A percentile compares a stretch with the other conserved stretches of the same genome.
Evolutionary conservation across 78 protist species (phyloP).

Genomic region (Dictyostelium purpureum): DNA sequence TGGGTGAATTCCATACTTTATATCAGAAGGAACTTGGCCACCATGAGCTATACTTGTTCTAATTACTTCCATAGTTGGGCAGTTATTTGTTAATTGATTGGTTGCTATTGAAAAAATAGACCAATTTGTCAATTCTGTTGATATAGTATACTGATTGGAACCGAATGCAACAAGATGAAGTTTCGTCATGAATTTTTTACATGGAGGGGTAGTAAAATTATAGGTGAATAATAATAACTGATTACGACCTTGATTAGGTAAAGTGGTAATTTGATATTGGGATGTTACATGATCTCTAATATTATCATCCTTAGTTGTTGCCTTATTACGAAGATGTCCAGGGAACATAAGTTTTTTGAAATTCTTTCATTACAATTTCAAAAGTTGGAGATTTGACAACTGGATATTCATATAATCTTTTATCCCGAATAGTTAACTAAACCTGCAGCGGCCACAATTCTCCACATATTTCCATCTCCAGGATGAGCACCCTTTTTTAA

Average conservation of each 20-base stretch:
- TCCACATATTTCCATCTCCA: not conserved
- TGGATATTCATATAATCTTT: conserved; percentile 4
- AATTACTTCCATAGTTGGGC: conserved; percentile 2
- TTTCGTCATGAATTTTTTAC: not conserved
- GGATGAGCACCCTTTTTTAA: not conserved
- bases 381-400: too few relatives aligned
- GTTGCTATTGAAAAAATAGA: not conserved
- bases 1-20: conserved; percentile 7
- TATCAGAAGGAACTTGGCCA: not conserved
- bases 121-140: not conserved
- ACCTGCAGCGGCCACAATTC: not conserved
- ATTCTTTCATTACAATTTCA: not conserved
- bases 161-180: not conserved
- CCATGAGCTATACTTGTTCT: not conserved
- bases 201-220: not conserved
- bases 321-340: not conserved
- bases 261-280: not conserved
- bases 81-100: not conserved
- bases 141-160: not conserved
- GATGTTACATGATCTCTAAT: not conserved
- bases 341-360: conserved; percentile 8
- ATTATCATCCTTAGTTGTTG: not conserved
- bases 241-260: not conserved
- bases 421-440: not conserved
- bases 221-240: not conserved